Evolutionary conservation across 83 land plant genomes (phyloP).

Genomic region (Thuja plicata): DNA sequence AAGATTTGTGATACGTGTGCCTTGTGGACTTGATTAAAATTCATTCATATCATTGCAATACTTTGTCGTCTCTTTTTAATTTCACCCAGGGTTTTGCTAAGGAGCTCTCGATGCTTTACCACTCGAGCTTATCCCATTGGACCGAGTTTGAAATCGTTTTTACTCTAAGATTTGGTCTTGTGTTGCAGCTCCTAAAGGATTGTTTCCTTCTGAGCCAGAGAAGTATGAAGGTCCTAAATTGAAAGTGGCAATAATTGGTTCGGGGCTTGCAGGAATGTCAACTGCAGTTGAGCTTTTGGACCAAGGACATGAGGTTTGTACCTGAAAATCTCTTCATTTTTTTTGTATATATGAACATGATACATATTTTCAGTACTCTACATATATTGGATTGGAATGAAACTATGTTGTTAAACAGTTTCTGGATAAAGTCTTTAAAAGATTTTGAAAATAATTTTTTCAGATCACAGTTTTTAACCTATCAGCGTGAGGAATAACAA

Average conservation of each 20-base stretch:
- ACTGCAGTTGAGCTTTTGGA: conserved; percentile 98
- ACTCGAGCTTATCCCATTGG: not conserved
- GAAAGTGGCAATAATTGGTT: conserved; percentile 94
- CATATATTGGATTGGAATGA: not conserved
- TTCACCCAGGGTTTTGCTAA: not conserved
- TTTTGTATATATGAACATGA: not conserved
- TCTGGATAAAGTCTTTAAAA: not conserved
- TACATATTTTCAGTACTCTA: not conserved
- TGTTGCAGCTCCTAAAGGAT: conserved; percentile 89
- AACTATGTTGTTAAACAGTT: not conserved
- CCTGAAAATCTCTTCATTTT: not conserved
- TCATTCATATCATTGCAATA: not conserved
- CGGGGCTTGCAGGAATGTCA: conserved; percentile 99
- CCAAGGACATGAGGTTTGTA: conserved; percentile 94
- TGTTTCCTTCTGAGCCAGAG: conserved; percentile 96
- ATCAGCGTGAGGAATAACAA: not conserved
- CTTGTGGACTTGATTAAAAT: not conserved
- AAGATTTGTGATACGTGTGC: not conserved
- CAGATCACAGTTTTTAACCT: not conserved
- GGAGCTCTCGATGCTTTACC: not conserved
- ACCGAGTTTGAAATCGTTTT: not conserved
- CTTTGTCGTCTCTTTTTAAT: not conserved
- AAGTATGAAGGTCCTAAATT: conserved; percentile 90
- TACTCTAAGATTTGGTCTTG: not conserved
- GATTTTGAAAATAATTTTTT: not conserved